Evolutionary conservation across 345 rosid species (phyloP), one percentile per base, ranked within the genome.

Genomic region (Trapa bicornis): DNA sequence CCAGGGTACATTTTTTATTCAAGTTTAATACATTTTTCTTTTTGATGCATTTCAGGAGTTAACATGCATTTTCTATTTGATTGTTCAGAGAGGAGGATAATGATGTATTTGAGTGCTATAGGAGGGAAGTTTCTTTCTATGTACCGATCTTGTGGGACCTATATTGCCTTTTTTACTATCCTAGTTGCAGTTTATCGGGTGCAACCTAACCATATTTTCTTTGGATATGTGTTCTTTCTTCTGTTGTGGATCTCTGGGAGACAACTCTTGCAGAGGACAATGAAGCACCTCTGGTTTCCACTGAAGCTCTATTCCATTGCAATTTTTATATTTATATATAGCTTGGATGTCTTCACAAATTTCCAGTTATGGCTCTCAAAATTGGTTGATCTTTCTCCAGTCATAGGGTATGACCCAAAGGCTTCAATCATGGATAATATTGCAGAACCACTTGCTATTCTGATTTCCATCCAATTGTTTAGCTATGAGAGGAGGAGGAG

Each of bases 121-220:
- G 82, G 82, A 32, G 73, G 67, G 74, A 81, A 74, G 72, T 74
- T 78, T 60, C 75, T 58, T n/a, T 75, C 75, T 37, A 2, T 81
- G 68, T 81, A 81, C 64, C 81, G 75, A 35, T 78, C 84, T 67
- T 78, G 73, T 67, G 84, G 84, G 58, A 81, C 82, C 60, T 74
- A 72, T 75, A 72, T 81, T 43, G 76, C 82, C 54, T 74, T 74
- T 74, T 67, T 81, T 60, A 81, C 84, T 37, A 76, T 81, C 76
- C 78, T 81, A 57, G 64, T 78, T 3, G 68, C 82, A 9, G 78
- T 81, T 8, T 81, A 81, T 71, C 70, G 37, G 39, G 82, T 78
- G n/a, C 72, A 61, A 8, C 84, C 82, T 2, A 81, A 81, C 71
- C 74, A 70, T 52, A 47, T 75, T 42, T 78, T 81, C 66, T 72